Evolutionary conservation across 108 stramenopile genomes (phyloP).

Genomic region (Cyclotella sp.): DNA sequence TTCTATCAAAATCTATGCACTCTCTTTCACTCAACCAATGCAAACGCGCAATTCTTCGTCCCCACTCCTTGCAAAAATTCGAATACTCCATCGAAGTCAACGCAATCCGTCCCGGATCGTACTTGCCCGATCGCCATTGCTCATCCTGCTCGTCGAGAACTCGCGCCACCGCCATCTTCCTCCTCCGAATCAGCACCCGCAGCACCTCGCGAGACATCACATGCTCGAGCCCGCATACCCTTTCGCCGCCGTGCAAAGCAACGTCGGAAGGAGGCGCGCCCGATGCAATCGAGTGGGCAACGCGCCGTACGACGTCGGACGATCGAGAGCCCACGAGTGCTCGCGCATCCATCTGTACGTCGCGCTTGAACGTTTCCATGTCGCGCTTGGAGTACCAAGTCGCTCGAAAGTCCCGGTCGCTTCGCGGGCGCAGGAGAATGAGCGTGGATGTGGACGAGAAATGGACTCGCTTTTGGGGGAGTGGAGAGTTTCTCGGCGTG

Average conservation of each 20-base stretch:
- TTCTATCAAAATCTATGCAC: background rate
- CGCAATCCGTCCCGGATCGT: background rate
- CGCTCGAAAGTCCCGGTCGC: background rate
- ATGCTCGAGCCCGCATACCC: constrained; percentile 5
- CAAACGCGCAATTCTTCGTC: constrained; percentile 5
- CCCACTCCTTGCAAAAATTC: constrained; percentile 3
- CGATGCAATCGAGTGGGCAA: constrained; percentile 9
- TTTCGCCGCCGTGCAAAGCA: background rate
- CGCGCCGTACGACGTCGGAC: background rate
- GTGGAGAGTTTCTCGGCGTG: background rate
- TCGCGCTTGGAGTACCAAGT: constrained; percentile 21
- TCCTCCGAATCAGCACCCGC: background rate
- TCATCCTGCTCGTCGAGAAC: constrained; percentile 5
- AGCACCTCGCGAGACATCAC: background rate
- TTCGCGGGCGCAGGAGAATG: background rate
- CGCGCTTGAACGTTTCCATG: constrained; percentile 7
- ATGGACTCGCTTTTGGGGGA: background rate
- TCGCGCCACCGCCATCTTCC: background rate
- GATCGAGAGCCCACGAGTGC: background rate
- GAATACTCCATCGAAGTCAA: constrained; percentile 15
- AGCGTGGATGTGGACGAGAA: constrained; percentile 17
- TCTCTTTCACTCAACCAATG: background rate
- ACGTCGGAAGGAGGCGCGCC: background rate
- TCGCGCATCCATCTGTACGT: background rate
- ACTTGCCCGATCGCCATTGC: background rate